Percentiles rank a stretch among this genome's conserved stretches.
phyloP scores from a whole-genome alignment of 495 filamentous ascomycete genomes.

The Aspergillus nanangensis region DNA sequence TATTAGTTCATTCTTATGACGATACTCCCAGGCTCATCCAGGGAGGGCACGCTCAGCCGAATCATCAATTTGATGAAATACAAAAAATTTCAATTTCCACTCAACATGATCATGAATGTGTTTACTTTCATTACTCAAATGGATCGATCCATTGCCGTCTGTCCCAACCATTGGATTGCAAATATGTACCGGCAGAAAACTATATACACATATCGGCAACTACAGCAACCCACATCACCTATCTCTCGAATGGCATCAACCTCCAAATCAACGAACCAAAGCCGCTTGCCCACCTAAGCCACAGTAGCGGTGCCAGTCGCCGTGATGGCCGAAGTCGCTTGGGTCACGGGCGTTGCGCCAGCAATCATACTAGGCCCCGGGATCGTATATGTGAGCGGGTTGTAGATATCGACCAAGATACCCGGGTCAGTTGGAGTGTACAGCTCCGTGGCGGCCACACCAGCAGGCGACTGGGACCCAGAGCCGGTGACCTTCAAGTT shows the following conservation, averaged over 20 bases:
- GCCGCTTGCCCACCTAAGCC: neutral
- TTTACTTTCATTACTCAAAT: too few species aligned
- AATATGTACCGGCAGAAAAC: neutral
- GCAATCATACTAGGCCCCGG: constrained; percentile 35
- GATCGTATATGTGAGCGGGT: constrained; percentile 32
- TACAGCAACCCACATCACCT: neutral
- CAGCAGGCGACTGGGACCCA: constrained; percentile 46
- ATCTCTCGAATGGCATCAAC: neutral
- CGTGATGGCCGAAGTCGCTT: constrained; percentile 7
- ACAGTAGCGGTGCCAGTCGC: constrained; percentile 2
- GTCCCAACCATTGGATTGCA: too few species aligned
- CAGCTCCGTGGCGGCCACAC: constrained; percentile 47
- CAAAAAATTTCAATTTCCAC: neutral
- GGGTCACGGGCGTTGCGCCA: constrained; percentile 6
- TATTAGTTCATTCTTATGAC: neutral
- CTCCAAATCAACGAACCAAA: neutral
- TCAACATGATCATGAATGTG: too few species aligned
- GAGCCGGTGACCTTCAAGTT: constrained; percentile 57
- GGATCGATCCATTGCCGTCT: too few species aligned
- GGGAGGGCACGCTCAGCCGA: neutral
- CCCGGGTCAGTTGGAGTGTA: constrained; percentile 50
- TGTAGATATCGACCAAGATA: constrained; percentile 53
- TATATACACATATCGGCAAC: neutral
- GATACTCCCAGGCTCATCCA: neutral
- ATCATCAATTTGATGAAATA: neutral